Evolutionary conservation across 768 basidiomycete genomes (phyloP).

Genomic region (Suillus decipiens): DNA sequence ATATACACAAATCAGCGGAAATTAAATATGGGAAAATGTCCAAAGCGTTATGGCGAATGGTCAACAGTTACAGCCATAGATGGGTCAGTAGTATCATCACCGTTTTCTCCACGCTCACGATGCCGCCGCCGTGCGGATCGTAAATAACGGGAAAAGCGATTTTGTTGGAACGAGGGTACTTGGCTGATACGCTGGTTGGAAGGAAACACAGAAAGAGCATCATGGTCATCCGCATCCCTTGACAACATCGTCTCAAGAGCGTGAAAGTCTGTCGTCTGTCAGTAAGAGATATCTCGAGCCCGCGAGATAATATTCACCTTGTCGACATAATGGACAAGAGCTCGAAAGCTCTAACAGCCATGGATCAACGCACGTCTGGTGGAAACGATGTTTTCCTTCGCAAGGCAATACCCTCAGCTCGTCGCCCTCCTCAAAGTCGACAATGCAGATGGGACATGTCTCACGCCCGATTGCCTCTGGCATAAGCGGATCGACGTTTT

Average conservation of each 20-base stretch:
- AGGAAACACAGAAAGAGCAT: constrained; percentile 3
- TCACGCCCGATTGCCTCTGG: constrained; percentile 75
- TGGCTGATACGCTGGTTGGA: constrained; percentile 17
- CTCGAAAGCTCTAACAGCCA: constrained; percentile 91
- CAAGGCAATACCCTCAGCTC: constrained; percentile 90
- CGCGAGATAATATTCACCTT: constrained; percentile 52
- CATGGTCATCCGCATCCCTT: constrained; percentile 29
- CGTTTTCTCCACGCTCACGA: constrained; percentile 37
- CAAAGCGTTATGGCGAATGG: constrained; percentile 10
- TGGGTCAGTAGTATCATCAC: constrained; percentile 36
- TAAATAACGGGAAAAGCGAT: constrained; percentile 59
- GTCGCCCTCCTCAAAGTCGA: constrained; percentile 93
- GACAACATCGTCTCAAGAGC: constrained; percentile 61
- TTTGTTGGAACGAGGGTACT: constrained; percentile 25
- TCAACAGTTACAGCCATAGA: constrained; percentile 16
- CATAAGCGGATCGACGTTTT: constrained; percentile 42
- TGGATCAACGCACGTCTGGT: constrained; percentile 87
- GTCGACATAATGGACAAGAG: constrained; percentile 90
- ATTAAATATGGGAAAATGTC: not conserved
- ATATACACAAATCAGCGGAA: too few species aligned
- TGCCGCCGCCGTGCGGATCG: constrained; percentile 54
- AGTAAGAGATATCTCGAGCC: constrained; percentile 5
- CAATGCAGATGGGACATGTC: constrained; percentile 93
- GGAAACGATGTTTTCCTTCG: constrained; percentile 89
- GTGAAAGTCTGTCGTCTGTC: constrained; percentile 48